phyloP scores from a whole-genome alignment of 2,329 filamentous ascomycete genomes.

The Arthroderma uncinatum region DNA sequence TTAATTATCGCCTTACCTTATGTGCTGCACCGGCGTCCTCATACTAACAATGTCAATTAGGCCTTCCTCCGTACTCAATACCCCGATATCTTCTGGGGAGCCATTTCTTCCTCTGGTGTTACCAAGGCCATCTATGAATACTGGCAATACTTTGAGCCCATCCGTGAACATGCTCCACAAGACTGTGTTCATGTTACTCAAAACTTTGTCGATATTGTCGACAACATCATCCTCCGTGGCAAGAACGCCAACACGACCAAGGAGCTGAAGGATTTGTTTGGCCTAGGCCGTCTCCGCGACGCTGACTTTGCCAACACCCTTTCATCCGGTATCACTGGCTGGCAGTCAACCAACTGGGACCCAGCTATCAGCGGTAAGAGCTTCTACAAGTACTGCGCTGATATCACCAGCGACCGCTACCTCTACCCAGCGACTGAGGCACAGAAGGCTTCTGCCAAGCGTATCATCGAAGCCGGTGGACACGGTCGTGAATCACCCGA shows the following conservation, averaged over 20 bases:
- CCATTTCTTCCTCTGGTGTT: slow-evolving; percentile 71
- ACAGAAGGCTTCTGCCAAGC: slow-evolving; percentile 31
- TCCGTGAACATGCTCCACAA: slow-evolving; percentile 45
- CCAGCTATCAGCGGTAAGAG: slow-evolving; percentile 39
- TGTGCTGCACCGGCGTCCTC: not conserved
- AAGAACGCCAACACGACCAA: slow-evolving; percentile 35
- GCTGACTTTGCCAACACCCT: slow-evolving; percentile 45
- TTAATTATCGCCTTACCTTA: not conserved
- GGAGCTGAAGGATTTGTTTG: slow-evolving; percentile 45
- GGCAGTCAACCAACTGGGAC: slow-evolving; percentile 52
- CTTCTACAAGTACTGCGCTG: slow-evolving; percentile 46
- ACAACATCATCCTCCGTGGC: slow-evolving; percentile 45
- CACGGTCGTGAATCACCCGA: slow-evolving; percentile 32
- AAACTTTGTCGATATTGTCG: slow-evolving; percentile 48
- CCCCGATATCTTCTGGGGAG: slow-evolving; percentile 65
- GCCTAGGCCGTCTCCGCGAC: slow-evolving; percentile 32
- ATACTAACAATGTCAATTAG: slow-evolving; percentile 3
- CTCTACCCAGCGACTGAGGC: slow-evolving; percentile 34
- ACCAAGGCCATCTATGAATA: slow-evolving; percentile 67
- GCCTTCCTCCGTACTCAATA: slow-evolving; percentile 67
- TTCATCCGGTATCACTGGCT: slow-evolving; percentile 36
- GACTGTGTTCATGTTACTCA: slow-evolving; percentile 56
- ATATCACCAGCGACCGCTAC: slow-evolving; percentile 39
- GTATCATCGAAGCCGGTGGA: slow-evolving; percentile 40
- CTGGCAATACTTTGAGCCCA: slow-evolving; percentile 54